Evolutionary conservation across 2,329 filamentous ascomycete species (phyloP).

Genomic region (Stachybotrys echinatus): DNA sequence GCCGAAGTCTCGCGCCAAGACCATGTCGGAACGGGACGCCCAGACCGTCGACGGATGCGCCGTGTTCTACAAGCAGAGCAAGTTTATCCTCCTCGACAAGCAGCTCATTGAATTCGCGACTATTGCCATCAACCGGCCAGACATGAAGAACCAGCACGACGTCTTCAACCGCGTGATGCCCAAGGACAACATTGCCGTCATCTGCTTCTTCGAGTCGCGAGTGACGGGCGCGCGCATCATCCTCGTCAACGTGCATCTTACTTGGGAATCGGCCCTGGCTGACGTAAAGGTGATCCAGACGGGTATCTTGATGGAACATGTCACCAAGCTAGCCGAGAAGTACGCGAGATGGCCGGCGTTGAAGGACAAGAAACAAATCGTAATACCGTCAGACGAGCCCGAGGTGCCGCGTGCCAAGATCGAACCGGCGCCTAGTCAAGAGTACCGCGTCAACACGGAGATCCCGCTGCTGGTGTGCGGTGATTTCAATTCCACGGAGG

Average conservation of each 20-base stretch:
- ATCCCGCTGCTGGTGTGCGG: conserved; percentile 90
- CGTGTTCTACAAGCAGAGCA: conserved; percentile 93
- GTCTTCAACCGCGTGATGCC: conserved; percentile 99
- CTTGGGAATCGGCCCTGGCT: conserved; percentile 85
- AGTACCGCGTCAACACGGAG: conserved; percentile 80
- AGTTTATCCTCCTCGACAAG: conserved; percentile 91
- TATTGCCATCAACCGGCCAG: conserved; percentile 87
- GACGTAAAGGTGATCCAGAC: conserved; percentile 97
- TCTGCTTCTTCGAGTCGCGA: conserved; percentile 89
- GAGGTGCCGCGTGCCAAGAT: conserved; percentile 43
- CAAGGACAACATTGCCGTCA: conserved; percentile 91
- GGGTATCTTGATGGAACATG: conserved; percentile 88
- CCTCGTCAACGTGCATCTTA: conserved; percentile 88
- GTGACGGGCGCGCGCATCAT: conserved; percentile 87
- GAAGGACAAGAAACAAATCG: conserved; percentile 69
- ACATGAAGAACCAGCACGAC: conserved; percentile 96
- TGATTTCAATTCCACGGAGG: conserved; percentile 88
- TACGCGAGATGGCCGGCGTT: conserved; percentile 76
- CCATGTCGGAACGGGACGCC: conserved; percentile 85
- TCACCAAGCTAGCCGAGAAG: conserved; percentile 79
- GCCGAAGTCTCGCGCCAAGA: conserved; percentile 84
- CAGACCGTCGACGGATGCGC: conserved; percentile 93
- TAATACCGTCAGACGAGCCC: conserved; percentile 37
- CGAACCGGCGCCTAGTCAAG: conserved; percentile 73
- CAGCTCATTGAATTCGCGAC: conserved; percentile 88